phyloP scores from a whole-genome alignment of 2,329 filamentous ascomycete species.

The Fusarium praegraminearum region DNA sequence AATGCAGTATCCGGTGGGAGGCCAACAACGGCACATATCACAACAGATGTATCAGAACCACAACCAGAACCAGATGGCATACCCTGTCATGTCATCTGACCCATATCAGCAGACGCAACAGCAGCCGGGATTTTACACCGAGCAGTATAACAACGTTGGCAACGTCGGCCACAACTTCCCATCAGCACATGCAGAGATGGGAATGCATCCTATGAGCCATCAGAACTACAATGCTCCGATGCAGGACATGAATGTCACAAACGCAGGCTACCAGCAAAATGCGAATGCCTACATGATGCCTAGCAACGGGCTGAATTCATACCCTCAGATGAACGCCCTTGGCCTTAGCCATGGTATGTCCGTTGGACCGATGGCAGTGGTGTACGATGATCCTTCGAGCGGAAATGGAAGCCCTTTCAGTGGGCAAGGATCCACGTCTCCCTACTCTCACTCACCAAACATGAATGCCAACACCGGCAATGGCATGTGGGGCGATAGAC shows the following conservation, averaged over 20 bases:
- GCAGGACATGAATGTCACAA: constrained; percentile 44
- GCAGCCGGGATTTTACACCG: constrained; percentile 41
- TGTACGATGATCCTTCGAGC: constrained; percentile 51
- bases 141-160: constrained; percentile 47
- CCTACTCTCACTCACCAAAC: constrained; percentile 53
- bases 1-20: constrained; percentile 37
- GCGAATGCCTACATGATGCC: constrained; percentile 46
- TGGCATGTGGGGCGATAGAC: constrained; percentile 34
- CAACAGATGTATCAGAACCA: constrained; percentile 41
- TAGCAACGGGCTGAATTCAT: constrained; percentile 49
- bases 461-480: constrained; percentile 42
- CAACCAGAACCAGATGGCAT: constrained; percentile 40
- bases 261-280: constrained; percentile 42
- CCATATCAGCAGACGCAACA: constrained; percentile 38
- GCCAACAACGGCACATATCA: constrained; percentile 38
- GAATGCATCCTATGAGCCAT: constrained; percentile 45
- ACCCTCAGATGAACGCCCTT: constrained; percentile 50
- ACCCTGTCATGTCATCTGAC: constrained; percentile 46
- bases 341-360: constrained; percentile 47
- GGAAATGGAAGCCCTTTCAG: constrained; percentile 54
- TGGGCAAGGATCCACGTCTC: constrained; percentile 53
- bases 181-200: constrained; percentile 43
- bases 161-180: constrained; percentile 47
- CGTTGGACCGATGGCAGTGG: constrained; percentile 51
- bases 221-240: constrained; percentile 43